Percentiles rank a stretch among this genome's conserved stretches.
These are phyloP conservation scores for Noccaea caerulescens DNA, from an alignment of 345 rosid species.

Conservation along the genomic window DNA sequence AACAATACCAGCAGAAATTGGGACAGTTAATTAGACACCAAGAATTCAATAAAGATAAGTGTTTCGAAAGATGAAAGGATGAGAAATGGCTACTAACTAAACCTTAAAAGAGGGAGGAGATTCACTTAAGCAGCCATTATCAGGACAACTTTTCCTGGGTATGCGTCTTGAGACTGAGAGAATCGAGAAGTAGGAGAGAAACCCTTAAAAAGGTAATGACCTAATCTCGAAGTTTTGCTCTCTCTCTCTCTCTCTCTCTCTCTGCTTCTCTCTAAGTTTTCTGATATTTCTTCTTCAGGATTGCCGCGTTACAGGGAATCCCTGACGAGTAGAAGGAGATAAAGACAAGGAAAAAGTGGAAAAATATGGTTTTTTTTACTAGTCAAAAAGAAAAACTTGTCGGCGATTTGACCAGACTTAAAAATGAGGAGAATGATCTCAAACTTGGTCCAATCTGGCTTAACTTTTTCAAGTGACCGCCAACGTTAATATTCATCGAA, in stretches of 20 bases:
- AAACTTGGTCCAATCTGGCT: conserved; percentile 36
- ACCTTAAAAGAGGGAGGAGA: conserved; percentile 21
- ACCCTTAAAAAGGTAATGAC: conserved; percentile 5
- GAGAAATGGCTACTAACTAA: background rate
- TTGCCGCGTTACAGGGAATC: conserved; percentile 47
- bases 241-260: background rate
- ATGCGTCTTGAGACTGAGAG: conserved; percentile 8
- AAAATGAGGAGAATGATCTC: background rate
- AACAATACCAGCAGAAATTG: background rate
- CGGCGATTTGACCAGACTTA: conserved; percentile 38
- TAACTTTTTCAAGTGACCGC: conserved; percentile 10
- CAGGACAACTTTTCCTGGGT: conserved; percentile 13
- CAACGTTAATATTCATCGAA: background rate
- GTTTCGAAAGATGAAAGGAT: background rate
- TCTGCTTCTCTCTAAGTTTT: background rate
- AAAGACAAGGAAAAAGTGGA: conserved; percentile 30
- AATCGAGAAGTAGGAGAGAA: conserved; percentile 1
- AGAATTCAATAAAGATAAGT: background rate
- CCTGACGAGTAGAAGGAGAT: conserved; percentile 33
- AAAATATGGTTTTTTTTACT: conserved; percentile 20
- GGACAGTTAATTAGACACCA: background rate
- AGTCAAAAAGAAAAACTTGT: conserved; percentile 34
- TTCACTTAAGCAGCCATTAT: background rate
- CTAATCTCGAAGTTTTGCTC: conserved; percentile 21
- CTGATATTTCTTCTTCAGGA: conserved; percentile 19